A percentile compares a stretch with the other conserved stretches of the same genome.
These are phyloP conservation scores for Phanerochaete sordida DNA, from an alignment of 768 basidiomycete genomes.

Conservation along the genomic window DNA sequence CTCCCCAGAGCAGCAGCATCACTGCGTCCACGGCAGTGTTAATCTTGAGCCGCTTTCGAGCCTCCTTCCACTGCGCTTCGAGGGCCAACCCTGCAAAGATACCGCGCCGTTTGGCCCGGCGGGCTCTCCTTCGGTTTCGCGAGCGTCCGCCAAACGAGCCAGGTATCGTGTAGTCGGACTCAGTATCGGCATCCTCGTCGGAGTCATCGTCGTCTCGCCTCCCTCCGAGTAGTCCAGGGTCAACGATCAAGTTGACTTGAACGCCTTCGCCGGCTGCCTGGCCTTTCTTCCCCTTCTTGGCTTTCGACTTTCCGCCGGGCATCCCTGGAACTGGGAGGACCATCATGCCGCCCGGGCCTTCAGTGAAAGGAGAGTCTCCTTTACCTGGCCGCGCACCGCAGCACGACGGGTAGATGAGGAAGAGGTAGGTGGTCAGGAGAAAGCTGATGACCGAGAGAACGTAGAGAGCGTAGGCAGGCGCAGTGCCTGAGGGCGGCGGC, in stretches of 20 bases:
- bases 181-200: slow-evolving; percentile 33
- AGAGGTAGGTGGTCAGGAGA: slow-evolving; percentile 49
- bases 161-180: slow-evolving; percentile 31
- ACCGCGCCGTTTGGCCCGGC: slow-evolving; percentile 37
- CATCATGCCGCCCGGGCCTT: slow-evolving; percentile 42
- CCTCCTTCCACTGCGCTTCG: slow-evolving; percentile 60
- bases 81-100: slow-evolving; percentile 59
- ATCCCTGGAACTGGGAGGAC: slow-evolving; percentile 61
- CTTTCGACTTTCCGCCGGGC: slow-evolving; percentile 39
- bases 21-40: slow-evolving; percentile 46
- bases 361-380: slow-evolving; percentile 16
- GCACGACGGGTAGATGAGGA: slow-evolving; percentile 58
- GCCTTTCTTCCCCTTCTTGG: slow-evolving; percentile 36
- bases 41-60: slow-evolving; percentile 52
- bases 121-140: slow-evolving; percentile 23
- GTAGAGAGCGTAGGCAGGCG: slow-evolving; percentile 56
- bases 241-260: slow-evolving; percentile 73
- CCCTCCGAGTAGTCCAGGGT: slow-evolving; percentile 52
- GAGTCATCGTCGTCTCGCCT: slow-evolving; percentile 34
- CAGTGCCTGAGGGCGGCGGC: slow-evolving; percentile 53
- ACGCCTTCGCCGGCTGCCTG: slow-evolving; percentile 40
- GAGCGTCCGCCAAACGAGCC: slow-evolving; percentile 17
- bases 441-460: slow-evolving; percentile 51
- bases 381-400: slow-evolving; percentile 35
- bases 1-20: slow-evolving; percentile 51